phyloP scores from a whole-genome alignment of 2,329 filamentous ascomycete genomes.

The Fusarium xylarioides region DNA sequence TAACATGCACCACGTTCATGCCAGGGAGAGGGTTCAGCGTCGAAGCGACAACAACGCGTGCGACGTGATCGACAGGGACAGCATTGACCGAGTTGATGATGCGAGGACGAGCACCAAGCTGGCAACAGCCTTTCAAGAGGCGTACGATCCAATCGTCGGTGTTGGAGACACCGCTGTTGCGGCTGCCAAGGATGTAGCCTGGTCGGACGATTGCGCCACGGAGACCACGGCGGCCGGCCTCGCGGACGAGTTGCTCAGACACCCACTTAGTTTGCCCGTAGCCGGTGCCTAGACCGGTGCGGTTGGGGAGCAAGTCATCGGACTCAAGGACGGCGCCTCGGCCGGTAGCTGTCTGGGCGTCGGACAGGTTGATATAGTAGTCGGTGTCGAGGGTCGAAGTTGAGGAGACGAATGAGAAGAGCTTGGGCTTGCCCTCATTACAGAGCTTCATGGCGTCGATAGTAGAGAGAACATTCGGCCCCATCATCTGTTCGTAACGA shows the following conservation, averaged over 20 bases:
- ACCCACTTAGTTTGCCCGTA: conserved; percentile 2
- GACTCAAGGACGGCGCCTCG: neutral
- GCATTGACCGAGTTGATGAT: neutral
- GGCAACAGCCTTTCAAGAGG: neutral
- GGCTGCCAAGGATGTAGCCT: neutral
- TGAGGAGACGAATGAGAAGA: neutral
- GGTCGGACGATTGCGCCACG: neutral
- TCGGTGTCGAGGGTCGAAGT: neutral
- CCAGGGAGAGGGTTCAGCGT: neutral
- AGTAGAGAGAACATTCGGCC: neutral
- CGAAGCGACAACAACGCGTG: neutral
- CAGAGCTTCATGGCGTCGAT: neutral
- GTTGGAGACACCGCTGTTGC: neutral
- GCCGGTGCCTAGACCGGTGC: neutral
- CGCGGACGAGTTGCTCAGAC: neutral
- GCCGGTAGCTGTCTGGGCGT: neutral
- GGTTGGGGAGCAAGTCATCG: neutral
- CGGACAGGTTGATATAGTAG: neutral
- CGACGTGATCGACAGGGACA: neutral
- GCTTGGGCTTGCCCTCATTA: neutral
- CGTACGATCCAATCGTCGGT: neutral
- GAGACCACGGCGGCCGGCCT: neutral
- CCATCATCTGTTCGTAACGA: neutral
- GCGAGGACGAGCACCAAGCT: neutral
- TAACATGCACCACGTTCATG: neutral